These are phyloP conservation scores for Aspergillus taichungensis DNA, from an alignment of 495 filamentous ascomycete genomes.

Conservation along the genomic window DNA sequence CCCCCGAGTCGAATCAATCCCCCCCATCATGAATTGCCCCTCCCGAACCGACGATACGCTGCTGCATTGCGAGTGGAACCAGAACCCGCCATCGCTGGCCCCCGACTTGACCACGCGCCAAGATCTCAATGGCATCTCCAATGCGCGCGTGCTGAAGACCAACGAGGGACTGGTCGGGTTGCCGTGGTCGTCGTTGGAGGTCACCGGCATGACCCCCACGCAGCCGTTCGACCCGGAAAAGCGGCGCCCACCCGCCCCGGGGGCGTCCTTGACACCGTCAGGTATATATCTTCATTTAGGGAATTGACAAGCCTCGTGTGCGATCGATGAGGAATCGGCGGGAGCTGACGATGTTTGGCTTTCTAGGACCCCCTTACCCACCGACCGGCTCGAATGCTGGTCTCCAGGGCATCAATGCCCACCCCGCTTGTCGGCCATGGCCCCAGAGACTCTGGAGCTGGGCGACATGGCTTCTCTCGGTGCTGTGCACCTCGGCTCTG, in stretches of 20 bases:
- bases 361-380: slow-evolving; percentile 17
- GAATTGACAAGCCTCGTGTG: neutral
- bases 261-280: slow-evolving; percentile 27
- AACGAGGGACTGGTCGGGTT: neutral
- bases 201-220: neutral
- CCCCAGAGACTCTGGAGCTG: slow-evolving; percentile 14
- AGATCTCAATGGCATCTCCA: slow-evolving; percentile 44
- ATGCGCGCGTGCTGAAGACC: slow-evolving; percentile 15
- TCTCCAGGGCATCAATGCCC: neutral
- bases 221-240: slow-evolving; percentile 7
- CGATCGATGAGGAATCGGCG: too few species aligned
- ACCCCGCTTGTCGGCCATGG: slow-evolving; percentile 4
- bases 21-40: slow-evolving; percentile 47
- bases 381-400: neutral
- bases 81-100: slow-evolving; percentile 41
- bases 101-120: slow-evolving; percentile 48
- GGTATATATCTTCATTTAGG: slow-evolving; percentile 9
- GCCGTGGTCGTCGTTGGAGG: slow-evolving; percentile 4
- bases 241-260: neutral
- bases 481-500: slow-evolving; percentile 15
- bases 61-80: slow-evolving; percentile 42
- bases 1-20: neutral
- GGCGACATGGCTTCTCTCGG: slow-evolving; percentile 22
- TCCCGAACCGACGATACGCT: slow-evolving; percentile 45
- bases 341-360: neutral